Evolutionary conservation across 2,329 filamentous ascomycete genomes (phyloP), one percentile per base, ranked within the genome.

Genomic region (Thermochaetoides dissita): DNA sequence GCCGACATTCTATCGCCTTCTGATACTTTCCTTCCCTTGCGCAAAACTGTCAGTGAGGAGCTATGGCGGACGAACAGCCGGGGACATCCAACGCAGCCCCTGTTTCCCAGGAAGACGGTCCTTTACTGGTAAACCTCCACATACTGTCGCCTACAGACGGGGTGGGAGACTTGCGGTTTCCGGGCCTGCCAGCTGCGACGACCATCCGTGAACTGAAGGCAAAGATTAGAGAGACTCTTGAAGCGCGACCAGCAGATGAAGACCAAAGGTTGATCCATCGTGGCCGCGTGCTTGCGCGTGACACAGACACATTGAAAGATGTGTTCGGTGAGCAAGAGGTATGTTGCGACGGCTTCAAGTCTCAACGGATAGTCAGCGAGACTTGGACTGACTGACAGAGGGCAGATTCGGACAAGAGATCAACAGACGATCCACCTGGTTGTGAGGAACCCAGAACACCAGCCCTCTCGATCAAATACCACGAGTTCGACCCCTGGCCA

Each of bases 251-350:
- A 3, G 51, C 64, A 10, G 66, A 75, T 46, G 66, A 74, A 31
- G 64, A 69, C 31, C 73, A 79, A 55, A 66, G 76, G 35, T 59
- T 81, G 45, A 80, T 81, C 33, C 69, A 79, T 51, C 65, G 71
- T 35, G 76, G 76, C 1, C 69, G 74, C 32, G 63, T 76, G 37
- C 59, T 80, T 38, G 56, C 63, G 30, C 67, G 67, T 39, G 73
- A 78, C 33, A 59, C 60, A 8, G 72, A 76, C 44, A 76, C 68
- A 10, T 61, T 81, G 59, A 53, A 66, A 24, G 67, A 74, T 33
- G 58, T 79, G 3, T 73, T 80, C 53, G 74, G 75, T 3, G 60
- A 66, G 43, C 68, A 74, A 46, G 58, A 63, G 41, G 72, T 76
- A 62, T 49, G 67, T 53, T 32, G 34, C 29, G 38, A 6, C 17